Percentiles rank a stretch among this genome's conserved stretches.
Conservation (phyloP, 2,329 filamentous ascomycete genomes). For the Scedosporium aurantiacum region DNA sequence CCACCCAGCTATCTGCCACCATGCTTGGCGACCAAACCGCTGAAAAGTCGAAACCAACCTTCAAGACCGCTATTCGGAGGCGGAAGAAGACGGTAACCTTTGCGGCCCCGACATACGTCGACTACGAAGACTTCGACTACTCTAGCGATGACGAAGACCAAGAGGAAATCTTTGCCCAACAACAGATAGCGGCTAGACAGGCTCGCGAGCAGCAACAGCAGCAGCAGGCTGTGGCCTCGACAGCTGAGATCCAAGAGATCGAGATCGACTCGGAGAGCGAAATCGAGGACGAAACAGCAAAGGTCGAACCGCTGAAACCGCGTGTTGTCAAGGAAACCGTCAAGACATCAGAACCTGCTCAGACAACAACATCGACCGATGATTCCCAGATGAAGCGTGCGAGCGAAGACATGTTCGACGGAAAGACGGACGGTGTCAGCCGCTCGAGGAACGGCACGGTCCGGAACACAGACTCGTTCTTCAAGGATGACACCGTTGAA, state of each 20-base stretch:
- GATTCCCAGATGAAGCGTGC: constrained; percentile 21
- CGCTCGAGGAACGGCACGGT: constrained; percentile 77
- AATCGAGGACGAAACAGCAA: constrained; percentile 39
- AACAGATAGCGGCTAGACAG: constrained; percentile 20
- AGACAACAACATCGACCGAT: neutral
- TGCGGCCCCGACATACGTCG: constrained; percentile 72
- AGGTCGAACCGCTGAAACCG: constrained; percentile 44
- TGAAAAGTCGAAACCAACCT: constrained; percentile 70
- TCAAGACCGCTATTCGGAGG: constrained; percentile 74
- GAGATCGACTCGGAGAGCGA: constrained; percentile 15
- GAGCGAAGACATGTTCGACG: constrained; percentile 59
- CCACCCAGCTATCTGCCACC: constrained; percentile 43
- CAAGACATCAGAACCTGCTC: constrained; percentile 18
- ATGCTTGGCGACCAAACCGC: constrained; percentile 50
- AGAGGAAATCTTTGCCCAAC: constrained; percentile 31
- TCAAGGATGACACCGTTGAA: constrained; percentile 89
- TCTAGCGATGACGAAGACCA: constrained; percentile 62
- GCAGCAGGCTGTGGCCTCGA: neutral
- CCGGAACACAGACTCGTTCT: constrained; percentile 90
- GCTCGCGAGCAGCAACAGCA: constrained; percentile 18
- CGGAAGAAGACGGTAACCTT: constrained; percentile 84
- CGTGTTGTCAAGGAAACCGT: constrained; percentile 29
- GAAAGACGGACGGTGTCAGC: constrained; percentile 37
- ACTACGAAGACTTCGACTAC: constrained; percentile 79
- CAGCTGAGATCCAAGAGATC: constrained; percentile 16